Evolutionary conservation across 2,329 filamentous ascomycete genomes (phyloP).

Genomic region (Verticillium nubilum): DNA sequence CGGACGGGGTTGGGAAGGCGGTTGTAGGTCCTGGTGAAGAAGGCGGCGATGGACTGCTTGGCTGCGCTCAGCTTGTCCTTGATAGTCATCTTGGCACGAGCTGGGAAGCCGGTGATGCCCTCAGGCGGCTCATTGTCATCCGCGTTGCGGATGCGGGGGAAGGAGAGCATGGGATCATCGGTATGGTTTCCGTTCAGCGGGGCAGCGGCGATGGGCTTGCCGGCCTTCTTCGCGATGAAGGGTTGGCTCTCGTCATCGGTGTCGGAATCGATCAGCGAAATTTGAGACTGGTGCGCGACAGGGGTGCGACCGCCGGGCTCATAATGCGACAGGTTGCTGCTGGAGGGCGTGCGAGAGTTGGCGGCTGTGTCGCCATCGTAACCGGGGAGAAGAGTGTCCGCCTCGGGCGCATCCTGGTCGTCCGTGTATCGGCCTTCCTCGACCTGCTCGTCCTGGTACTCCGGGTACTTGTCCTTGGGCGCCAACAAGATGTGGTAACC

Average conservation of each 20-base stretch:
- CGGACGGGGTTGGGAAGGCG: conserved; percentile 38
- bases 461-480: conserved; percentile 67
- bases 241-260: conserved; percentile 41
- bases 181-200: conserved; percentile 20
- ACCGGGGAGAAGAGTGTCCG: conserved; percentile 37
- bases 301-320: conserved; percentile 53
- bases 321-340: conserved; percentile 41
- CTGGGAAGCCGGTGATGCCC: conserved; percentile 35
- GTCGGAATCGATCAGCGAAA: conserved; percentile 35
- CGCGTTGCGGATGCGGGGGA: conserved; percentile 48
- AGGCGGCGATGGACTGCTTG: conserved; percentile 16
- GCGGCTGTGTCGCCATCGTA: conserved; percentile 36
- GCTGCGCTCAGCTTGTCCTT: conserved; percentile 19
- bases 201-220: conserved; percentile 15
- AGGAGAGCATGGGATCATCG: conserved; percentile 54
- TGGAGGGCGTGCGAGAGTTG: conserved; percentile 16
- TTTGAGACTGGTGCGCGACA: conserved; percentile 41
- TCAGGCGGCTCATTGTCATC: conserved; percentile 34
- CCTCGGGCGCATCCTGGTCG: conserved; percentile 34
- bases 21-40: conserved; percentile 22
- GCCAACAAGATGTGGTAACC: conserved; percentile 93
- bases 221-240: conserved; percentile 18
- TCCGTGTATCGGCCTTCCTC: conserved; percentile 58
- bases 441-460: conserved; percentile 50
- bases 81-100: conserved; percentile 26